Percentiles rank a stretch among this genome's conserved stretches.
Conservation (phyloP, 192 early-diverging fungal species). For the Oehlia diaphana region DNA sequence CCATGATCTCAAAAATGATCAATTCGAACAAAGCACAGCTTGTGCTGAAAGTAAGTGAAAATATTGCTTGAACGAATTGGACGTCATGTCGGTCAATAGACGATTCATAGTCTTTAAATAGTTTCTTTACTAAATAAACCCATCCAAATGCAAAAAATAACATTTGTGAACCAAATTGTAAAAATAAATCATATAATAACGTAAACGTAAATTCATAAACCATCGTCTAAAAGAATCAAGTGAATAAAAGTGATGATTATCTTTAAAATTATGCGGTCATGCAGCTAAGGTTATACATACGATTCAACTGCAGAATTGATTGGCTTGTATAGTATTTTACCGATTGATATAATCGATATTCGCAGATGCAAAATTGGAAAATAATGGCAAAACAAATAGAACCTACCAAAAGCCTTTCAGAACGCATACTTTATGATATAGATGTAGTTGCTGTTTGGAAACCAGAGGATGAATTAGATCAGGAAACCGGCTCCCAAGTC, state of each 20-base stretch:
- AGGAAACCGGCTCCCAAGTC: constrained; percentile 14
- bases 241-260: neutral
- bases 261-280: neutral
- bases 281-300: too few species aligned
- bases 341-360: too few species aligned
- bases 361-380: too few species aligned
- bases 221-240: neutral
- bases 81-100: constrained; percentile 42
- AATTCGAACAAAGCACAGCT: constrained; percentile 79
- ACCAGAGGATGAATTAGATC: constrained; percentile 38
- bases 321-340: too few species aligned
- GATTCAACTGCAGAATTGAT: too few species aligned
- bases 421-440: constrained; percentile 39
- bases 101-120: constrained; percentile 71
- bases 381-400: neutral
- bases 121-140: constrained; percentile 65
- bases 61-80: constrained; percentile 62
- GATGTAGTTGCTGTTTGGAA: constrained; percentile 43
- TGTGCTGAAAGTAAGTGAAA: constrained; percentile 76
- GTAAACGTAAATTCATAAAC: constrained; percentile 29
- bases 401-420: neutral
- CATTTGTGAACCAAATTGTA: constrained; percentile 61
- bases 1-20: constrained; percentile 79
- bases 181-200: constrained; percentile 47
- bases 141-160: constrained; percentile 73